A percentile compares a stretch with the other conserved stretches of the same genome.
These are phyloP conservation scores for Suillus hirtellus DNA, from an alignment of 768 basidiomycete genomes.

Conservation along the genomic window DNA sequence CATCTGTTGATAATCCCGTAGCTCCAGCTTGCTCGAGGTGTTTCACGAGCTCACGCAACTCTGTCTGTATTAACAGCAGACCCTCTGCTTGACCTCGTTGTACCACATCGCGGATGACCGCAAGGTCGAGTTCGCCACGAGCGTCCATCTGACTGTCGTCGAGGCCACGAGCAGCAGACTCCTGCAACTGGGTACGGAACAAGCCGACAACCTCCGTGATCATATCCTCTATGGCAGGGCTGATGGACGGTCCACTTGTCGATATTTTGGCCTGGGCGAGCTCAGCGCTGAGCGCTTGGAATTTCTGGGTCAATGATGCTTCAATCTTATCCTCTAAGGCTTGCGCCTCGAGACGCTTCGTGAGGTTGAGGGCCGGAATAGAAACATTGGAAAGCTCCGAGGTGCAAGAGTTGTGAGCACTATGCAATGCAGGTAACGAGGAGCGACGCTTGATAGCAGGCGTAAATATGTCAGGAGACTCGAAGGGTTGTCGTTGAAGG, in stretches of 20 bases:
- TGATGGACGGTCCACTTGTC: conserved; percentile 33
- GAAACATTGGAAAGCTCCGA: conserved; percentile 47
- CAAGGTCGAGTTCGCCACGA: conserved; percentile 76
- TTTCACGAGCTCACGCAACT: conserved; percentile 53
- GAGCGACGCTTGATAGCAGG: conserved; percentile 51
- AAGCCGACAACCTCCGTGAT: conserved; percentile 66
- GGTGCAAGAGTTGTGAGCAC: conserved; percentile 41
- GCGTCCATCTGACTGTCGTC: conserved; percentile 72
- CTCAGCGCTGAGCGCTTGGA: conserved; percentile 50
- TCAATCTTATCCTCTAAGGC: conserved; percentile 62
- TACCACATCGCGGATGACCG: conserved; percentile 68
- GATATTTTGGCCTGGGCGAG: conserved; percentile 27
- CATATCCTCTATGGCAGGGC: conserved; percentile 56
- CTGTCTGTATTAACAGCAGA: conserved; percentile 55
- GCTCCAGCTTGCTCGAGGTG: conserved; percentile 36
- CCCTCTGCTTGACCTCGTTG: conserved; percentile 67
- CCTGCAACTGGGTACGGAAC: conserved; percentile 67
- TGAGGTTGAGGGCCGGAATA: conserved; percentile 50
- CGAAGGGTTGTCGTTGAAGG: conserved; percentile 29
- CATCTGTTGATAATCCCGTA: conserved; percentile 27
- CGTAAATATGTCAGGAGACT: conserved; percentile 44
- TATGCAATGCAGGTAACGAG: conserved; percentile 57
- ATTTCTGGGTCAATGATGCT: conserved; percentile 68
- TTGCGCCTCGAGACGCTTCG: conserved; percentile 58
- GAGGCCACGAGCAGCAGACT: conserved; percentile 54